Evolutionary conservation across 2,329 filamentous ascomycete species (phyloP).

Genomic region (Colletotrichum eleusines): DNA sequence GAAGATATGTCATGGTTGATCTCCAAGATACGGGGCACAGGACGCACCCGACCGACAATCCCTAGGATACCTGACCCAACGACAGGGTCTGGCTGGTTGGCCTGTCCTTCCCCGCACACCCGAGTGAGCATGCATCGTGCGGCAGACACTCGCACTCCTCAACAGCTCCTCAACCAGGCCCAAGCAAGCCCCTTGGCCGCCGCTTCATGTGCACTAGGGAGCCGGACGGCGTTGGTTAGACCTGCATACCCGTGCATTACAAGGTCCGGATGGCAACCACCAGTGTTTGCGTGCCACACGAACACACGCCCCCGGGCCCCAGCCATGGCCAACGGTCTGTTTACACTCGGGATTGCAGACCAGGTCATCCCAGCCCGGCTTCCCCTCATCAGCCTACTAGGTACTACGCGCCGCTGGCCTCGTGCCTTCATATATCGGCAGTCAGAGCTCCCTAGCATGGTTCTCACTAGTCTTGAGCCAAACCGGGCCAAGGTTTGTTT

Average conservation of each 20-base stretch:
- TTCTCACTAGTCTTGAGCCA: slow-evolving; percentile 35
- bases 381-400: slow-evolving; percentile 10
- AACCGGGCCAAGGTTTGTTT: slow-evolving; percentile 22
- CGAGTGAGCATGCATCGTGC: slow-evolving; percentile 3
- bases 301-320: slow-evolving; percentile 30
- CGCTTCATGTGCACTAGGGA: neutral
- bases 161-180: slow-evolving; percentile 26
- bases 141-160: slow-evolving; percentile 9
- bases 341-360: neutral
- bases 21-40: slow-evolving; percentile 16
- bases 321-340: slow-evolving; percentile 1
- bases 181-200: neutral
- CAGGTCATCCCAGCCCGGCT: slow-evolving; percentile 17
- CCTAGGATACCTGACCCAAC: slow-evolving; percentile 29
- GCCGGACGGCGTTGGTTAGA: slow-evolving; percentile 24
- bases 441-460: slow-evolving; percentile 28
- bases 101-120: slow-evolving; percentile 30
- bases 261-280: slow-evolving; percentile 16
- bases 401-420: slow-evolving; percentile 16
- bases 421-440: slow-evolving; percentile 33
- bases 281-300: slow-evolving; percentile 23
- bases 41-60: slow-evolving; percentile 13
- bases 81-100: slow-evolving; percentile 20
- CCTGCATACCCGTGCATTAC: slow-evolving; percentile 32
- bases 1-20: slow-evolving; percentile 16